Percentiles rank a stretch among this genome's conserved stretches.
Conservation (phyloP, 352 stramenopile genomes). For the Plasmopara muralis region DNA sequence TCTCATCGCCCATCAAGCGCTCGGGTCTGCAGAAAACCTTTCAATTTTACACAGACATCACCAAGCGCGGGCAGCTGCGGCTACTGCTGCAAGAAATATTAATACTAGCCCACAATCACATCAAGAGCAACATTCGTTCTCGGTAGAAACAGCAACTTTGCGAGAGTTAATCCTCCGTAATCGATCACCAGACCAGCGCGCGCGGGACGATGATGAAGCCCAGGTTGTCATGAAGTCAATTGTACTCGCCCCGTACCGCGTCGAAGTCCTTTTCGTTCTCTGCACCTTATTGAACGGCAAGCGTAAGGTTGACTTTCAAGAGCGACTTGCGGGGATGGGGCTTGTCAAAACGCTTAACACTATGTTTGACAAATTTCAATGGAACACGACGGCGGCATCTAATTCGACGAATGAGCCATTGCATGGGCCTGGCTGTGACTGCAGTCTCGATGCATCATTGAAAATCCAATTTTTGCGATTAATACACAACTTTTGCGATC, state of each 20-base stretch:
- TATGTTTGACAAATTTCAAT: slow-evolving; percentile 94
- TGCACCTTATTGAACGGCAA: slow-evolving; percentile 94
- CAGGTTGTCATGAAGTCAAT: slow-evolving; percentile 91
- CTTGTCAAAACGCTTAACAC: slow-evolving; percentile 86
- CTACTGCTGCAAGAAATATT: slow-evolving; percentile 4
- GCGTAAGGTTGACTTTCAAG: slow-evolving; percentile 90
- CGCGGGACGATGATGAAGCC: slow-evolving; percentile 57
- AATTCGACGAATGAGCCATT: slow-evolving; percentile 46
- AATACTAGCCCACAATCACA: slow-evolving; percentile 18
- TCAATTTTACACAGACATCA: slow-evolving; percentile 44
- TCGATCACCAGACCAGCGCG: slow-evolving; percentile 40
- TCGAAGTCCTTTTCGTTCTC: slow-evolving; percentile 95
- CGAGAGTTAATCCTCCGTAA: slow-evolving; percentile 71
- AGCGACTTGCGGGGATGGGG: slow-evolving; percentile 79
- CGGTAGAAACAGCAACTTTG: slow-evolving; percentile 60
- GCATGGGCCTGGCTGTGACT: slow-evolving; percentile 87
- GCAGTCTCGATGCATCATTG: slow-evolving; percentile 90
- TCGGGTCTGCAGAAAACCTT: slow-evolving; percentile 44
- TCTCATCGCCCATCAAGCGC: slow-evolving; percentile 39
- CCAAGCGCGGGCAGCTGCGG: slow-evolving; percentile 15
- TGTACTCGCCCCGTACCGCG: slow-evolving; percentile 88
- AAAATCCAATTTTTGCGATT: slow-evolving; percentile 94
- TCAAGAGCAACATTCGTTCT: slow-evolving; percentile 36
- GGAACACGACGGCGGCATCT: slow-evolving; percentile 45
- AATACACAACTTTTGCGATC: slow-evolving; percentile 96